Conservation (phyloP, 1,139 yeast species). For the Wickerhamiella infanticola region DNA sequence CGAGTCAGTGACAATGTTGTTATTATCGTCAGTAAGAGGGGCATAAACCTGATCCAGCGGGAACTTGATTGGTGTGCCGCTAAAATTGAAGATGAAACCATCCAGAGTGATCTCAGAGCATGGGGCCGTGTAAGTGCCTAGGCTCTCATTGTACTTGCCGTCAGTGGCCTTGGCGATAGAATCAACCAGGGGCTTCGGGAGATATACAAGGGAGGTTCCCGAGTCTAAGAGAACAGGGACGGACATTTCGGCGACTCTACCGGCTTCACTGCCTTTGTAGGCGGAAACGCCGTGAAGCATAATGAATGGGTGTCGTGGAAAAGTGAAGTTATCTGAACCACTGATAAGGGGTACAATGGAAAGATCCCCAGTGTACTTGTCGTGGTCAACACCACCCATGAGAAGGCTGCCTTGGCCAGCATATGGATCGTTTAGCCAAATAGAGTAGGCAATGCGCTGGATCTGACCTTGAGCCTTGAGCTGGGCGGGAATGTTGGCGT, state of each 20-base stretch:
- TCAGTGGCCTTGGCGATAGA: constrained; percentile 15
- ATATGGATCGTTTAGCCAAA: constrained; percentile 33
- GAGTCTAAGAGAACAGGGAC: constrained; percentile 13
- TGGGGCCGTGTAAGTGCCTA: constrained; percentile 10
- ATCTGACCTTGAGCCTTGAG: constrained; percentile 15
- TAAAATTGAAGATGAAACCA: constrained; percentile 17
- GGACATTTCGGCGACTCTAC: constrained; percentile 4
- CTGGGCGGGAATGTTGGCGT: constrained; percentile 14
- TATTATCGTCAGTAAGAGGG: constrained; percentile 9
- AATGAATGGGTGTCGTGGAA: constrained; percentile 6
- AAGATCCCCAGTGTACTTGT: constrained; percentile 35
- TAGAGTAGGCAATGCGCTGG: constrained; percentile 30
- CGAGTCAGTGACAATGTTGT: background rate
- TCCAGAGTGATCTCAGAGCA: constrained; percentile 1
- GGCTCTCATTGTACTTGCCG: constrained; percentile 8
- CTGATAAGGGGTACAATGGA: constrained; percentile 18
- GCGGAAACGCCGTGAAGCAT: constrained; percentile 8
- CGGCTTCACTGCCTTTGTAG: constrained; percentile 3
- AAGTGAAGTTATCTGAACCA: background rate
- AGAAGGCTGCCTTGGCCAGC: constrained; percentile 32
- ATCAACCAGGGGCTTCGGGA: constrained; percentile 15
- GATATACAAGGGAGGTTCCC: constrained; percentile 12
- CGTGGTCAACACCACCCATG: constrained; percentile 45
- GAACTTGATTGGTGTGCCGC: constrained; percentile 18
- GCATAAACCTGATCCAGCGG: constrained; percentile 18